These are phyloP conservation scores for Thymus quinquecostatus DNA, from an alignment of 257 asterid species.

Conservation along the genomic window DNA sequence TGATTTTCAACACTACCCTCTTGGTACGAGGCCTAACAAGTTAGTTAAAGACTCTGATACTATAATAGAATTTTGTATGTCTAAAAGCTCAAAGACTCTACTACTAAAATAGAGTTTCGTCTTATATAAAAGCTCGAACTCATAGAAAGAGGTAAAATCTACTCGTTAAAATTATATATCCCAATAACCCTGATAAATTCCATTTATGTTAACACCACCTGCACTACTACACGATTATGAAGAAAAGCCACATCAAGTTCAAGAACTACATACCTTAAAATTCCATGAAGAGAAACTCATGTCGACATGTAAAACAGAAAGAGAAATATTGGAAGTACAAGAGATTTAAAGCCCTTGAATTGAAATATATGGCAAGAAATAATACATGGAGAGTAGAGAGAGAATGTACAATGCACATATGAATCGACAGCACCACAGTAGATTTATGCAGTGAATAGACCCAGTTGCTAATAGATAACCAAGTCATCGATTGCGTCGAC, in stretches of 20 bases:
- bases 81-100: too few relatives aligned
- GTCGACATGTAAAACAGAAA: not conserved
- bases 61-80: too few relatives aligned
- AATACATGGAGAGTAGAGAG: not conserved
- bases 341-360: not conserved
- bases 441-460: slow-evolving; percentile 13
- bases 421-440: slow-evolving; percentile 18
- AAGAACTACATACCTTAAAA: not conserved
- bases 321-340: not conserved
- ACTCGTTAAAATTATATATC: too few relatives aligned
- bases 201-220: too few relatives aligned
- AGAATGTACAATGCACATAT: slow-evolving; percentile 35
- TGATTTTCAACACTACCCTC: too few relatives aligned
- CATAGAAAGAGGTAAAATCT: too few relatives aligned
- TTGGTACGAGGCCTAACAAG: too few relatives aligned
- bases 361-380: not conserved
- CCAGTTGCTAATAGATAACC: slow-evolving; percentile 31
- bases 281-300: not conserved
- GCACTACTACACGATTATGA: too few relatives aligned
- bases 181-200: too few relatives aligned
- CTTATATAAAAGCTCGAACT: too few relatives aligned
- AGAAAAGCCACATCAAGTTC: not conserved
- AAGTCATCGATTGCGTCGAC: slow-evolving; percentile 27
- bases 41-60: too few relatives aligned
- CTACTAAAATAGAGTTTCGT: too few relatives aligned